phyloP scores from a whole-genome alignment of 257 asterid genomes.

The Eustoma russellianum region DNA sequence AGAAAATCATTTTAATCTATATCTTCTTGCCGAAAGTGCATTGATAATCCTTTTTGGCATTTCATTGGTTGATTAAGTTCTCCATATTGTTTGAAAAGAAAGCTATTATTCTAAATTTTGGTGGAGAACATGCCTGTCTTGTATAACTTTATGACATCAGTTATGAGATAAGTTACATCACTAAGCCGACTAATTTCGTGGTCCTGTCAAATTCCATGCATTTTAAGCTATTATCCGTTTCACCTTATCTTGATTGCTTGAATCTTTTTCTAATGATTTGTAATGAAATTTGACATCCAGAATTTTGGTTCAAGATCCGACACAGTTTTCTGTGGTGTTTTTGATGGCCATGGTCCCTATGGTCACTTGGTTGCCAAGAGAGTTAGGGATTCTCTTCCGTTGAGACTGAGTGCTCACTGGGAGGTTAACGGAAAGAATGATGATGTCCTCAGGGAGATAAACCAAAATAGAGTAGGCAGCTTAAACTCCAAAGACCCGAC shows the following conservation, averaged over 20 bases:
- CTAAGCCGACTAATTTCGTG: neutral
- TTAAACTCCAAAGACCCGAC: conserved; percentile 43
- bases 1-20: too few species aligned
- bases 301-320: conserved; percentile 83
- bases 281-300: conserved; percentile 36
- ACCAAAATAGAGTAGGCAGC: conserved; percentile 39
- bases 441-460: conserved; percentile 55
- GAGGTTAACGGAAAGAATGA: conserved; percentile 56
- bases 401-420: conserved; percentile 73
- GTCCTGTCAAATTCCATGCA: too few species aligned
- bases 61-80: too few species aligned
- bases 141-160: too few species aligned
- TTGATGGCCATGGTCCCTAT: conserved; percentile 89
- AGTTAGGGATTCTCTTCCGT: conserved; percentile 85
- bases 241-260: conserved; percentile 4
- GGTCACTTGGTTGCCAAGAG: conserved; percentile 93
- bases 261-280: conserved; percentile 11
- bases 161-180: neutral
- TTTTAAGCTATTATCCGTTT: neutral
- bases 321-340: conserved; percentile 87
- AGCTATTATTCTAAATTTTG: too few species aligned
- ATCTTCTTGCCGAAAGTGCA: too few species aligned
- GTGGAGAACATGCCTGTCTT: too few species aligned
- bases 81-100: too few species aligned
- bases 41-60: too few species aligned